Evolutionary conservation across 2,329 filamentous ascomycete genomes (phyloP).

Genomic region (Curvularia lunata): DNA sequence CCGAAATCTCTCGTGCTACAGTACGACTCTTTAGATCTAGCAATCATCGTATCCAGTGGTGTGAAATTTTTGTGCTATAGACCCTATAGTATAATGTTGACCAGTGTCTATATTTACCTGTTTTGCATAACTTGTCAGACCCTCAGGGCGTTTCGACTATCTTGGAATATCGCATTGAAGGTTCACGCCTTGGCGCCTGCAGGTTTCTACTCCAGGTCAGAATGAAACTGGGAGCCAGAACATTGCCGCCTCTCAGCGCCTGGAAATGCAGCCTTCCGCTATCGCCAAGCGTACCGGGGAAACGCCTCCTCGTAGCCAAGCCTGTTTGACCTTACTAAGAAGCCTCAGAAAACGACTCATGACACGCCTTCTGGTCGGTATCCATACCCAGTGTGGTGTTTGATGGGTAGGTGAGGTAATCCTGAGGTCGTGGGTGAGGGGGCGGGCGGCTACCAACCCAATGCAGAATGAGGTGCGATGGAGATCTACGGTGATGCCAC

Average conservation of each 20-base stretch:
- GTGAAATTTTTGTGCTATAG: neutral
- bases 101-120: neutral
- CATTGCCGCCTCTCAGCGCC: neutral
- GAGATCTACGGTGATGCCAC: neutral
- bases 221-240: constrained; percentile 25
- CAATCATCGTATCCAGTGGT: neutral
- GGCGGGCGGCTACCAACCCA: constrained; percentile 8
- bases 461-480: constrained; percentile 13
- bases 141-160: neutral
- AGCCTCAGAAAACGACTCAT: constrained; percentile 17
- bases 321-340: constrained; percentile 21
- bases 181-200: constrained; percentile 30
- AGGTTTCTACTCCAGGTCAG: constrained; percentile 14
- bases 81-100: neutral
- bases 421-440: neutral
- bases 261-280: neutral
- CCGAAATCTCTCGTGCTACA: neutral
- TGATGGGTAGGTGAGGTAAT: neutral
- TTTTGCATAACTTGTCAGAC: neutral
- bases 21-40: neutral
- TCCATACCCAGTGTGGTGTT: neutral
- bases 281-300: constrained; percentile 27
- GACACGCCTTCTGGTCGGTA: constrained; percentile 16
- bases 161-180: constrained; percentile 19
- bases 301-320: constrained; percentile 34